Percentiles rank a stretch among this genome's conserved stretches.
phyloP scores from a whole-genome alignment of 2,329 filamentous ascomycete species.

The Scortechinia acanthostroma region DNA sequence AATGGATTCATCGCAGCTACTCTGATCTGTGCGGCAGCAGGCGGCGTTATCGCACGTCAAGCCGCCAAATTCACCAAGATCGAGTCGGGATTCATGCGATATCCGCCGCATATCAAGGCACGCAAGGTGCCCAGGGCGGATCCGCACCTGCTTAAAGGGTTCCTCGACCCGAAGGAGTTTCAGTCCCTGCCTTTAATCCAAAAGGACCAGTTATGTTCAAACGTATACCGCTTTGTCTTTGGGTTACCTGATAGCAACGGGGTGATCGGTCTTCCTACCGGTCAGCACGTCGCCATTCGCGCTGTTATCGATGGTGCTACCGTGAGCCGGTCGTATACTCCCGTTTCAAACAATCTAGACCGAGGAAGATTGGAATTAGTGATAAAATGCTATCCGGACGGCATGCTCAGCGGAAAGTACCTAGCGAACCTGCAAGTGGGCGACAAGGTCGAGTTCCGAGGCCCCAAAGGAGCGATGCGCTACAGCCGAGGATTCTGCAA shows the following conservation, averaged over 20 bases:
- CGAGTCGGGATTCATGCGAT: slow-evolving; percentile 9
- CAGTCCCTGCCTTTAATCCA: slow-evolving; percentile 32
- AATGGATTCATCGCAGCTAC: slow-evolving; percentile 26
- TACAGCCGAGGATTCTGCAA: slow-evolving; percentile 90
- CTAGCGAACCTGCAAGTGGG: slow-evolving; percentile 76
- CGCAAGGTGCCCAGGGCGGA: slow-evolving; percentile 24
- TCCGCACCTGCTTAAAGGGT: slow-evolving; percentile 30
- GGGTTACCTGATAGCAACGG: slow-evolving; percentile 16
- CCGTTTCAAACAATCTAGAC: background rate
- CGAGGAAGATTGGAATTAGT: slow-evolving; percentile 77
- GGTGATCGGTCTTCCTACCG: slow-evolving; percentile 27
- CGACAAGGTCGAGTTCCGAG: slow-evolving; percentile 84
- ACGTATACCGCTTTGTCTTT: slow-evolving; percentile 15
- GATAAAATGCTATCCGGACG: slow-evolving; percentile 84
- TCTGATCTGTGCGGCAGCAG: slow-evolving; percentile 19
- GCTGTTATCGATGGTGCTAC: slow-evolving; percentile 18
- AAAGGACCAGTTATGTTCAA: slow-evolving; percentile 28
- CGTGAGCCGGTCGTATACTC: slow-evolving; percentile 28
- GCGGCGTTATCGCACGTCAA: slow-evolving; percentile 16
- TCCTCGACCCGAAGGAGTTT: slow-evolving; percentile 39
- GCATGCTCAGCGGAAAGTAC: slow-evolving; percentile 79
- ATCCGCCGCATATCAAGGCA: slow-evolving; percentile 28
- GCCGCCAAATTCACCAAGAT: slow-evolving; percentile 9
- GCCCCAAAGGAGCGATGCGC: slow-evolving; percentile 85
- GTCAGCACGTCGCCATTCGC: slow-evolving; percentile 27